A percentile compares a stretch with the other conserved stretches of the same genome.
phyloP scores from a whole-genome alignment of 192 early-diverging fungal species.

The Martensiomyces pterosporus region DNA sequence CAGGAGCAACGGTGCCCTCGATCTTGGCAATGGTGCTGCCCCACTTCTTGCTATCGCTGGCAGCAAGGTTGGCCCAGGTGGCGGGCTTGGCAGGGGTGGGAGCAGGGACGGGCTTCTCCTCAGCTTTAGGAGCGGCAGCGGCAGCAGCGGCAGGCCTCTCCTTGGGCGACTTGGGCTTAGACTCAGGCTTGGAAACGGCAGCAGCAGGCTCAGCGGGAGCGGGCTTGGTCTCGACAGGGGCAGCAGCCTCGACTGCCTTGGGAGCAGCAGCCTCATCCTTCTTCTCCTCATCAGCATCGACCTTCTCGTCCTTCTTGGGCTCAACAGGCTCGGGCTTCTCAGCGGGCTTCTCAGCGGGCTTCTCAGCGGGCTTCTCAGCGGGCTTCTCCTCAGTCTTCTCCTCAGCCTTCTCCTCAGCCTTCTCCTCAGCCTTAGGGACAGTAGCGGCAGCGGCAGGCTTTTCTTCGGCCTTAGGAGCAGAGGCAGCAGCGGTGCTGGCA shows the following conservation, averaged over 20 bases:
- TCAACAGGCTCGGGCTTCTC: conserved; percentile 20
- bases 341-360: conserved; percentile 9
- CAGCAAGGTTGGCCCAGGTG: conserved; percentile 76
- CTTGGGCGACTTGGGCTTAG: conserved; percentile 40
- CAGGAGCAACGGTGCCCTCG: conserved; percentile 53
- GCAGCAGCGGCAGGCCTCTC: conserved; percentile 33
- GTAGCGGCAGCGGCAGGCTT: conserved; percentile 6
- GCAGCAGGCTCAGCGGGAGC: conserved; percentile 13
- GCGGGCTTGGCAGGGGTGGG: conserved; percentile 57
- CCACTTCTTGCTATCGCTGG: conserved; percentile 57
- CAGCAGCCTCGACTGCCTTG: conserved; percentile 17
- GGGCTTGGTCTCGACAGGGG: conserved; percentile 12
- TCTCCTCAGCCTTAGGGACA: conserved; percentile 15
- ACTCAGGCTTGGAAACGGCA: conserved; percentile 26
- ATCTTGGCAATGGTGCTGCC: conserved; percentile 50
- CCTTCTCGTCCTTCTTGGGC: conserved; percentile 41
- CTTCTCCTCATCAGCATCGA: conserved; percentile 22
- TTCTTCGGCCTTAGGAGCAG: conserved; percentile 6
- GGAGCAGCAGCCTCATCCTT: conserved; percentile 15
- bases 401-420: conserved; percentile 4
- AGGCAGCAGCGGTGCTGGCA: conserved; percentile 9
- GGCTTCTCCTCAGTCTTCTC: conserved; percentile 1
- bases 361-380: conserved; percentile 12
- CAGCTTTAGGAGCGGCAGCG: conserved; percentile 12
- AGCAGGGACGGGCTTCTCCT: conserved; percentile 14